Base-by-base conservation (phyloP, 805 yeast species). In the Jamesozyma hellenica region DNA sequence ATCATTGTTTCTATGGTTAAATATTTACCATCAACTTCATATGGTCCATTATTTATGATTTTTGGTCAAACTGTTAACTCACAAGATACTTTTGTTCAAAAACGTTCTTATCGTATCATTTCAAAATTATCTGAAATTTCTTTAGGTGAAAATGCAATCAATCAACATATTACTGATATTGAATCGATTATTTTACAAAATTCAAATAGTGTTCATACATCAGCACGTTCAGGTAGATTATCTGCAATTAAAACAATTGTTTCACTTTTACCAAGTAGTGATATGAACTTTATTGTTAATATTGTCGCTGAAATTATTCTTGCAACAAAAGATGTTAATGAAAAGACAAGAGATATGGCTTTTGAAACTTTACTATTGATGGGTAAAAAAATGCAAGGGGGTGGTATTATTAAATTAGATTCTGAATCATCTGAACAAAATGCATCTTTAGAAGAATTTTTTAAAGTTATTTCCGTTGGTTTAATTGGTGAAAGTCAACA, bases 381-480 rank as follows among this genome's bases (percentile, higher is more conserved):
- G 86, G 97, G 90, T 46, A 64, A 75, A 35, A 76, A 73, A 46
- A 82, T 92, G 92, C 29, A 40, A 32, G 56, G 66, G 14, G 67
- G 84, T 36, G 90, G 94, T 32, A 51, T 71, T 3, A 71, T 92
- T 34, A 79, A 83, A 53, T 32, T 34, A 10, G 43, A 42, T n/a
- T 33, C 33, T 11, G 43, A 42, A 23, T 38, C 28, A 19, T 28
- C 25, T 29, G 38, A 36, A 19, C 66, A 64, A 21, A 67, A 69
- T 38, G 92, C 95, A 8, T 70, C 77, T 15, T 68, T 88, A 41
- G 72, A 78, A 34, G 96, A 88, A 62, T 88, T 71, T 57, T 85
- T 90, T 67, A 86, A 94, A 25, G 85, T 92, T 81, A 81, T 90
- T 25, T 76, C 90, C 61, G 98, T 96, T 23, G 99, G 98, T 66